Evolutionary conservation across 805 yeast genomes (phyloP), one percentile per base, ranked within the genome.

Genomic region (Yarrowia porcina): DNA sequence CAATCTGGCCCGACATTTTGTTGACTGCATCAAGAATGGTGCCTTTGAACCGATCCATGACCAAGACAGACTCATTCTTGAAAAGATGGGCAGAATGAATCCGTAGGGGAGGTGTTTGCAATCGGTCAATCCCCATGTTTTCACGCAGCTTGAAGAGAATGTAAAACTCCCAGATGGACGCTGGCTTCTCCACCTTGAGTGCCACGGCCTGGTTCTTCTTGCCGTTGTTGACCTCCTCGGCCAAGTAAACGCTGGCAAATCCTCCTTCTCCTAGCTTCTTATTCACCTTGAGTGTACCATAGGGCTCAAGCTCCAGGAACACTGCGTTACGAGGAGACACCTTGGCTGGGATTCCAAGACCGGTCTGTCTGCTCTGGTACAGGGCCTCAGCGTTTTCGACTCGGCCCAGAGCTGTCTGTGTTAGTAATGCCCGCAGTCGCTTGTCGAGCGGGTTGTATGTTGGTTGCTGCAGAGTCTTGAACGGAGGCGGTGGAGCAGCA

Each of bases 81-180:
- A 80, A 89, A 41, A 73, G 74, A 69, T 82, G 86, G 20, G 87
- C 72, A 6, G 83, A 77, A 27, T 82, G 77, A 20, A 56, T 17
- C 11, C 49, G 36, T 4, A 56, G 28, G 4, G 61, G 61, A 4
- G 49, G 49, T 2, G 21, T 30, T 36, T 39, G 61, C 3, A 33
- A 25, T 7, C n/a, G 28, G 38, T 17, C 49, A 28, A 56, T 27
- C 10, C 61, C 61, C 47, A 56, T 56, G 20, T 39, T 41, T 62
- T 71, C 63, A 36, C 83, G 83, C 0, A 89, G 76, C 67, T 84
- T 85, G 35, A 76, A 80, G 66, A 90, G 74, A 17, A 89, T 84
- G 70, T 88, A 90, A 68, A 80, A 89, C 73, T 91, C 97, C 97
- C 97, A 90, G 47, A 83, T 81, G 0, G 89, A 76, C 0, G 93